Evolutionary conservation across 148 eudicot genomes (phyloP).

Genomic region (Silene uniflora): DNA sequence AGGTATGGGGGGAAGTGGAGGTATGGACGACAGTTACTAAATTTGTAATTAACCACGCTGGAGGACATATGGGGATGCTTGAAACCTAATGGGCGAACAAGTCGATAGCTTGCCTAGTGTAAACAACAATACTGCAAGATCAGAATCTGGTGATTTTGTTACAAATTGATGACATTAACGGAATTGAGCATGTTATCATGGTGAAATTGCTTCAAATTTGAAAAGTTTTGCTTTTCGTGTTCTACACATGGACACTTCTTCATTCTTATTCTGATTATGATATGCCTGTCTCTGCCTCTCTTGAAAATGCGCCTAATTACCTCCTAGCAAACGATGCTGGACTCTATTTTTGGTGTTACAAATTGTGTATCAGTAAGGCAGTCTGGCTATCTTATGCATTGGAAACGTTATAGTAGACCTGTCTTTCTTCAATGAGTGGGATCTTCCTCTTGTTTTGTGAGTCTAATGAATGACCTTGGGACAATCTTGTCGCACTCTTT

Average conservation of each 20-base stretch:
- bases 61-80: no score
- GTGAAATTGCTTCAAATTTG: not conserved
- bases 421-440: no score
- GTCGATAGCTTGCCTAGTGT: not conserved
- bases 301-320: not conserved
- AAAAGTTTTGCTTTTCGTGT: not conserved
- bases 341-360: no score
- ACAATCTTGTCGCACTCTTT: no score
- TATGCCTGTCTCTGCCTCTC: not conserved
- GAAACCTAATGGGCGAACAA: not conserved
- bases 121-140: not conserved
- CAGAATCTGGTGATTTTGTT: not conserved
- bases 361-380: no score
- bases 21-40: no score
- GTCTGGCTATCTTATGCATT: no score
- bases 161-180: not conserved
- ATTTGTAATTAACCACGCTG: no score
- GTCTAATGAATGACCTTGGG: no score
- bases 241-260: not conserved
- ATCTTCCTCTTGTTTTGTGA: no score
- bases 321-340: not conserved
- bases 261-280: not conserved
- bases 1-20: not conserved
- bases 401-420: no score
- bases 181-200: not conserved